Evolutionary conservation across 192 early-diverging fungal genomes (phyloP).

Genomic region (Backusella westeae): DNA sequence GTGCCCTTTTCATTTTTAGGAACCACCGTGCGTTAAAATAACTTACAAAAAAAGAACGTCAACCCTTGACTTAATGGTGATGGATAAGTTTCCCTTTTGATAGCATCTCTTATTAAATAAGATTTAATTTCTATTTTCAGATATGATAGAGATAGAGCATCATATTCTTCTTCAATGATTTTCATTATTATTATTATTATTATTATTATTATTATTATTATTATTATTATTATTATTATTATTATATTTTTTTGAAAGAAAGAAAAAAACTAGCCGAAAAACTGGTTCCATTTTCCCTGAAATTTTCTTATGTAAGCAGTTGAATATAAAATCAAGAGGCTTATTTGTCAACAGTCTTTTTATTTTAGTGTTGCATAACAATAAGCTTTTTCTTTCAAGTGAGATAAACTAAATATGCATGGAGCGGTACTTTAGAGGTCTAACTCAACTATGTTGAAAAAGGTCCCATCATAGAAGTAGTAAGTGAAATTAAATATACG

Average conservation of each 20-base stretch:
- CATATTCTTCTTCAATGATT: not conserved
- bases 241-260: not conserved
- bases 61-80: not conserved
- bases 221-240: not conserved
- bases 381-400: not conserved
- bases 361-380: not conserved
- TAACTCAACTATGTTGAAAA: too few relatives aligned
- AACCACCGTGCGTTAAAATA: not conserved
- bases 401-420: not conserved
- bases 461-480: too few relatives aligned
- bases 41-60: not conserved
- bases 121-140: too few relatives aligned
- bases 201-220: not conserved
- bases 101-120: too few relatives aligned
- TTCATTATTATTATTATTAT: not conserved
- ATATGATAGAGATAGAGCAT: not conserved
- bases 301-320: not conserved
- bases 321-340: not conserved
- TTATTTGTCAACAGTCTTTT: not conserved
- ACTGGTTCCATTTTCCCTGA: not conserved
- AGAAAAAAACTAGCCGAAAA: too few relatives aligned
- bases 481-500: too few relatives aligned
- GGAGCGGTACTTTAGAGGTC: too few relatives aligned
- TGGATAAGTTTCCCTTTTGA: not conserved
- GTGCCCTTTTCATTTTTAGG: not conserved